Conservation (phyloP, 2,329 filamentous ascomycete genomes). For the Aspergillus sp. region DNA sequence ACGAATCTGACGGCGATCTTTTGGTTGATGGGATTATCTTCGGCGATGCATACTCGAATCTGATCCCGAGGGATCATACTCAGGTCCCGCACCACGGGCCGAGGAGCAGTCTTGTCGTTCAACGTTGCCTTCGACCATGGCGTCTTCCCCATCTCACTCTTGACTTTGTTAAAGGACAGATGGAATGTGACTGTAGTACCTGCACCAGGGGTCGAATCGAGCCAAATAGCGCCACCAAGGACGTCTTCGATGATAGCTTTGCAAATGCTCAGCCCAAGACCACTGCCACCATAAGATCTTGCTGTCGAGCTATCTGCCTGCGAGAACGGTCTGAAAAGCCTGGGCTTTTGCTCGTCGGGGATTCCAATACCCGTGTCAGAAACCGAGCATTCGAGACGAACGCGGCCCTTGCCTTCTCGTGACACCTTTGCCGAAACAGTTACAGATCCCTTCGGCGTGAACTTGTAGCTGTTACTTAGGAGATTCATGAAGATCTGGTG, state of each 20-base stretch:
- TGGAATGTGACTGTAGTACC: slow-evolving; percentile 71
- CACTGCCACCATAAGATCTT: slow-evolving; percentile 87
- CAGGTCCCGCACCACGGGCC: slow-evolving; percentile 61
- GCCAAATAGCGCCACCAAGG: slow-evolving; percentile 80
- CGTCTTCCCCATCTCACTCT: slow-evolving; percentile 55
- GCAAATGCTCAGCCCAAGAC: slow-evolving; percentile 88
- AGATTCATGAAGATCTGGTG: slow-evolving; percentile 79
- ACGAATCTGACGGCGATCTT: slow-evolving; percentile 92
- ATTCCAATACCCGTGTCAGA: slow-evolving; percentile 91
- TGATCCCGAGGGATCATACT: slow-evolving; percentile 72
- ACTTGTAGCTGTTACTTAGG: slow-evolving; percentile 91
- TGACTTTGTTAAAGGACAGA: slow-evolving; percentile 79
- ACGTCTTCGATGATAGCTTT: slow-evolving; percentile 92
- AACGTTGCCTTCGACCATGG: slow-evolving; percentile 52
- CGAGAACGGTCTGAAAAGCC: slow-evolving; percentile 88
- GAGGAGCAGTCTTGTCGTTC: slow-evolving; percentile 44
- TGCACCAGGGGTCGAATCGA: slow-evolving; percentile 70
- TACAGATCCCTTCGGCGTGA: slow-evolving; percentile 82
- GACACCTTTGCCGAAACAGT: slow-evolving; percentile 77
- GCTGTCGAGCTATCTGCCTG: slow-evolving; percentile 90
- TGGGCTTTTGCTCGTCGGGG: slow-evolving; percentile 70
- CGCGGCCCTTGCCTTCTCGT: slow-evolving; percentile 66
- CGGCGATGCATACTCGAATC: slow-evolving; percentile 85
- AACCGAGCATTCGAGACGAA: slow-evolving; percentile 80
- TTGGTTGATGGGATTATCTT: slow-evolving; percentile 93